Evolutionary conservation across 805 yeast species (phyloP), one percentile per base, ranked within the genome.

Genomic region (Wickerhamiella hasegawae): DNA sequence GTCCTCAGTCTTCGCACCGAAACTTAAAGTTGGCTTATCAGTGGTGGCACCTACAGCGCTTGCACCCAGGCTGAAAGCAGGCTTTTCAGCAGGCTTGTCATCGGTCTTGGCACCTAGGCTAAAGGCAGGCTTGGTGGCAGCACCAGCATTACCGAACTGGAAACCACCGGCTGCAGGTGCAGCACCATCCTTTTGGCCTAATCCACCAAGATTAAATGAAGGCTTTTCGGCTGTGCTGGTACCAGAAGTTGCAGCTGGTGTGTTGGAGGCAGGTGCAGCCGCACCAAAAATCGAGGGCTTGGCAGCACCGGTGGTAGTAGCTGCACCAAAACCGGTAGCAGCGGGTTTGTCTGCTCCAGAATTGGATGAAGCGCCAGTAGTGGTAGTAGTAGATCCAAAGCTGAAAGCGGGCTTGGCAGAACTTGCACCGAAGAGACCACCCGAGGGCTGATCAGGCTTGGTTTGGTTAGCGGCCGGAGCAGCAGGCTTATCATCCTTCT

Each of bases 131-230:
- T 26, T 29, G 36, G 31, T 17, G 32, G 21, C 23, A 21, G 36
- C 28, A 15, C 20, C 17, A 12, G 18, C 18, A 28, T 15, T 17
- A 6, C 20, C 23, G 25, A 38, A 37, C 12, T 18, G 20, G 8
- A 28, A 19, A n/a, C 39, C 39, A n/a, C 48, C 38, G 10, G 51
- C 38, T 17, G 51, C 39, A 6, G 46, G 33, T 19, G 9, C 24
- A 22, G 24, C 24, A 8, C 10, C 11, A 8, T 22, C 11, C 11
- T 22, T 11, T 8, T 11, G 10, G 24, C 24, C 24, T 22, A 11
- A 8, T 22, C 24, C 24, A 11, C 24, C 11, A 8, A 9, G 8
- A 22, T 11, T 22, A 22, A n/a, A n/a, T n/a, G n/a, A n/a, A n/a
- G n/a, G n/a, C n/a, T n/a, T n/a, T n/a, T n/a, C n/a, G n/a, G n/a